Conservation (phyloP, 2,329 filamentous ascomycete genomes). For the Falciphora oryzae region DNA sequence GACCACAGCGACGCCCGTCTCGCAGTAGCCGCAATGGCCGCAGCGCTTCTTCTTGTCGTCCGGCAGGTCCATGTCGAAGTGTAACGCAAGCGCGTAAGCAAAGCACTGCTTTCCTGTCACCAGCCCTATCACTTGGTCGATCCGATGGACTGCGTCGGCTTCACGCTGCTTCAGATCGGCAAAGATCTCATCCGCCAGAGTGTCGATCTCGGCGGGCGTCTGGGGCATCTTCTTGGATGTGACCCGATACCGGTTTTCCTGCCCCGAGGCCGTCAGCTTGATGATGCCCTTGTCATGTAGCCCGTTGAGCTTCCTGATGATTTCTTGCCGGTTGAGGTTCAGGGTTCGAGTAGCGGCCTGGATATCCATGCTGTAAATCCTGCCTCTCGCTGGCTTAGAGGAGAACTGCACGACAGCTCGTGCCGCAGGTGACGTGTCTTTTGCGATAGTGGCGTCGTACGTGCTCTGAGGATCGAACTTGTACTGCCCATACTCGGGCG, state of each 20-base stretch:
- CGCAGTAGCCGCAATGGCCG: constrained; percentile 49
- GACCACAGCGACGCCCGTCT: constrained; percentile 30
- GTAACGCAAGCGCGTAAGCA: constrained; percentile 42
- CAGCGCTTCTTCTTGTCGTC: constrained; percentile 36
- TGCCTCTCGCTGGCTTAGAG: not conserved
- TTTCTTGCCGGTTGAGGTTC: constrained; percentile 35
- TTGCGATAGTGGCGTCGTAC: constrained; percentile 26
- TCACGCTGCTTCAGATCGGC: constrained; percentile 46
- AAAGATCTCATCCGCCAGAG: constrained; percentile 42
- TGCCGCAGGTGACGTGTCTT: constrained; percentile 35
- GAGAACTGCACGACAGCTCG: constrained; percentile 37
- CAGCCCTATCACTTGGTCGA: constrained; percentile 44
- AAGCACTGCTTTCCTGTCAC: constrained; percentile 48
- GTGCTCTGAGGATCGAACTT: constrained; percentile 34
- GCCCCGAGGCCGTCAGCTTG: constrained; percentile 43
- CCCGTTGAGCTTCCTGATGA: constrained; percentile 49
- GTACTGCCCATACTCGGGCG: constrained; percentile 51
- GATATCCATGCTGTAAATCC: constrained; percentile 39
- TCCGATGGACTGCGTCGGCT: constrained; percentile 44
- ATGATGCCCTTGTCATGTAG: constrained; percentile 45
- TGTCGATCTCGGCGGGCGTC: constrained; percentile 33
- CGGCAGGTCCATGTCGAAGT: constrained; percentile 51
- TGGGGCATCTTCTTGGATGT: constrained; percentile 34
- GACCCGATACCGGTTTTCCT: constrained; percentile 49
- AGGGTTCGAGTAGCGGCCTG: constrained; percentile 28